These are phyloP conservation scores for Nannochloropsis salina DNA, from an alignment of 108 stramenopile species.

Conservation along the genomic window DNA sequence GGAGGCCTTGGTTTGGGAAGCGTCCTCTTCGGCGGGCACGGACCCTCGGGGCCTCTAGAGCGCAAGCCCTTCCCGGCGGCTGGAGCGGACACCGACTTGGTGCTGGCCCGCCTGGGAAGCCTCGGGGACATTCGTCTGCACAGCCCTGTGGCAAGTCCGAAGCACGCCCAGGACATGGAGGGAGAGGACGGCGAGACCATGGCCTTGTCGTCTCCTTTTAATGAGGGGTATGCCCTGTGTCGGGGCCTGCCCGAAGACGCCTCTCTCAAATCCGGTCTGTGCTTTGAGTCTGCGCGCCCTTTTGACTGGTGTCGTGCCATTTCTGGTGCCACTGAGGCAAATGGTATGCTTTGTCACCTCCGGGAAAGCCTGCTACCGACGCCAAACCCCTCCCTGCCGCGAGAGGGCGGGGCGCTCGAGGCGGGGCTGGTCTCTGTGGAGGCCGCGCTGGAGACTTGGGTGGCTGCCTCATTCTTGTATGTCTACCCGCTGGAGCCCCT, in stretches of 20 bases:
- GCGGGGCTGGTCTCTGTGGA: not conserved
- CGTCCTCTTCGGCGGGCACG: slow-evolving; percentile 19
- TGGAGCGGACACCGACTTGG: not conserved
- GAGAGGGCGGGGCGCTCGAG: not conserved
- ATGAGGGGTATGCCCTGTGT: not conserved
- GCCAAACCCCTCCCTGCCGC: not conserved
- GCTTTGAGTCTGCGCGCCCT: not conserved
- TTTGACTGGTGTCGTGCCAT: not conserved
- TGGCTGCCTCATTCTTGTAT: not conserved
- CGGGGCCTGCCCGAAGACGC: not conserved
- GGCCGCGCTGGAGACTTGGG: not conserved
- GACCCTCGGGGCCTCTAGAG: not conserved
- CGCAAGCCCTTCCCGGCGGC: not conserved
- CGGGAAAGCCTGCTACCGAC: not conserved
- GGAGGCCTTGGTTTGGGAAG: not conserved
- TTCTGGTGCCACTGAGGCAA: not conserved
- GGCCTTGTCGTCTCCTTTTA: not conserved
- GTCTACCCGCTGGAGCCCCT: not conserved
- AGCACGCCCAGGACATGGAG: not conserved
- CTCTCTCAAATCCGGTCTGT: slow-evolving; percentile 7
- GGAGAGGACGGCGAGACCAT: not conserved
- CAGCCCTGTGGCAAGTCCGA: not conserved
- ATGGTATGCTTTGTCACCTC: slow-evolving; percentile 15
- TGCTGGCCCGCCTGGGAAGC: not conserved
- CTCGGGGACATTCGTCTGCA: not conserved